Evolutionary conservation across 805 yeast species (phyloP).

Genomic region (Tetrapisispora arboricola): DNA sequence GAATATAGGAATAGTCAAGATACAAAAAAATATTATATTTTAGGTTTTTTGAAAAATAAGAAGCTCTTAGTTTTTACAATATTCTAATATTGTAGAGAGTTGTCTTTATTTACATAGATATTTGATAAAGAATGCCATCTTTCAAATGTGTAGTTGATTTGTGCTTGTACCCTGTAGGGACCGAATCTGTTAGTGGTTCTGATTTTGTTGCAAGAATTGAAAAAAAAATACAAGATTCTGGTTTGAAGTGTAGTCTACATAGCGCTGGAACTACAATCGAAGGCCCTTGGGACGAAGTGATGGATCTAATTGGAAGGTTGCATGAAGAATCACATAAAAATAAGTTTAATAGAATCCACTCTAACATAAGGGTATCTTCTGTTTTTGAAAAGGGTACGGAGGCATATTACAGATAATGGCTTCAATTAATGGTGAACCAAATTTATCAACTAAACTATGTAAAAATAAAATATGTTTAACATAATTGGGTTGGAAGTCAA

Average conservation of each 20-base stretch:
- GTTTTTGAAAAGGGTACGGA: slow-evolving; percentile 43
- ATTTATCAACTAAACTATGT: too few species aligned
- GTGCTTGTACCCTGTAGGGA: slow-evolving; percentile 82
- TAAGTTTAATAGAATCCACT: slow-evolving; percentile 72
- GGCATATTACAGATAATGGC: not conserved
- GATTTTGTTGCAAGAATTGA: slow-evolving; percentile 69
- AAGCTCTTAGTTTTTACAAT: too few species aligned
- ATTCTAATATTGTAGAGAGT: too few species aligned
- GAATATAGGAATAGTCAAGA: too few species aligned
- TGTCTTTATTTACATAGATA: too few species aligned
- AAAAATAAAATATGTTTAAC: too few species aligned
- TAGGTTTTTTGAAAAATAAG: too few species aligned
- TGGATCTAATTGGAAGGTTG: slow-evolving; percentile 63
- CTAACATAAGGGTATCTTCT: slow-evolving; percentile 80
- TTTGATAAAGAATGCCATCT: slow-evolving; percentile 2
- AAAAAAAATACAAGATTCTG: slow-evolving; percentile 47
- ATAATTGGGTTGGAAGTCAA: too few species aligned
- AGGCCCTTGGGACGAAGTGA: slow-evolving; percentile 86
- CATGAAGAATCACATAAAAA: slow-evolving; percentile 61
- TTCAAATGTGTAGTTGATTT: slow-evolving; percentile 76
- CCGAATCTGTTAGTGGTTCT: slow-evolving; percentile 66
- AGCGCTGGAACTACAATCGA: slow-evolving; percentile 88
- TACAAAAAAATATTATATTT: too few species aligned
- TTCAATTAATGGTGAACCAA: not conserved
- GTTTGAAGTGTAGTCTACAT: slow-evolving; percentile 60